Base-by-base conservation (phyloP, 805 yeast genomes). In the Candida verbasci region DNA sequence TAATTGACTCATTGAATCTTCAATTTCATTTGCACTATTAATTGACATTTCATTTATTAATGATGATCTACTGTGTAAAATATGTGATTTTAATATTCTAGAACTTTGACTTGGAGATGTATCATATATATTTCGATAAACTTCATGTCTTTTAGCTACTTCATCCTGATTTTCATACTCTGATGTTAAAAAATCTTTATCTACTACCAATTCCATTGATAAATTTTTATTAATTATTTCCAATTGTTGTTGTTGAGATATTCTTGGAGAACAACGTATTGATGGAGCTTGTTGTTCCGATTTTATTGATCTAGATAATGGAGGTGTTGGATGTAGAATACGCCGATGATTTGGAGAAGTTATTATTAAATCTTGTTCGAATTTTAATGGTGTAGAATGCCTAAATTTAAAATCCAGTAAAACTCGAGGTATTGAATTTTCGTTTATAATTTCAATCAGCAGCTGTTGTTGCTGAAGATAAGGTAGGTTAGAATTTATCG, bases 161-260 rank as follows among this genome's bases (percentile, higher is more conserved):
- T 37, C 40, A 29, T 42, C 43, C 21, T 35, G 40, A 20, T 26
- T 35, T 9, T 22, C 25, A 28, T 23, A 34, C 15, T 53, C 56
- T 9, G 56, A 49, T 6, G 52, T 51, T 23, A 50, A 31, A 22
- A 52, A 47, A 6, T 46, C 55, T 20, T 43, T 36, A 39, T 52
- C 53, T 4, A 53, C 44, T 17, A 46, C 53, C 17, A 50, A 15
- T 27, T 30, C 41, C 3, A 46, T 41, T 8, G 35, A 26, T 22
- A 30, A 10, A 14, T 30, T 30, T 28, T 28, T 28, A 28, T 28
- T 16, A n/a, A 24, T 24, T n/a, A 24, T 7, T 11, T 24, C 25
- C 6, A 24, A 24, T 24, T 24, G 25, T 24, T 24, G 11, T 24
- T 24, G 25, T 5, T 24, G 25, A 7, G 25, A 24, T 24, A 8